Evolutionary conservation across 306 rosid species (phyloP).

Genomic region (Cucumis melo): DNA sequence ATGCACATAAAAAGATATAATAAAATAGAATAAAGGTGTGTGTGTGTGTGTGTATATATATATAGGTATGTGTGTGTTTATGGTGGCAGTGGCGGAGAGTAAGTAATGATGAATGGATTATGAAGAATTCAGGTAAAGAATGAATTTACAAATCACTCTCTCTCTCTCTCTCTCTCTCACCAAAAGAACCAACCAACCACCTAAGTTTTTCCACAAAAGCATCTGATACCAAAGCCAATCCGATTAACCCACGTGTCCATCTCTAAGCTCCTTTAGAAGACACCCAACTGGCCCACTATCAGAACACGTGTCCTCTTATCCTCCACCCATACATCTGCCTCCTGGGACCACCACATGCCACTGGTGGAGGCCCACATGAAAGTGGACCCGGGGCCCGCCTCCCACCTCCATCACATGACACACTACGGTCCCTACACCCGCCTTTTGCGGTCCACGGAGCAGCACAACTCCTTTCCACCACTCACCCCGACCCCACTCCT

Average conservation of each 20-base stretch:
- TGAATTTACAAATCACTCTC: slow-evolving; percentile 1
- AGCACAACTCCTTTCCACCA: background rate
- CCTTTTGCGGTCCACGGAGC: slow-evolving; percentile 19
- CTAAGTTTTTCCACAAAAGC: background rate
- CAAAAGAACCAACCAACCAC: background rate
- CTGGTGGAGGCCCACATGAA: background rate
- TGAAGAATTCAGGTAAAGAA: slow-evolving; percentile 3
- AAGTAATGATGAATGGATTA: background rate
- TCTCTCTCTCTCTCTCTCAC: background rate
- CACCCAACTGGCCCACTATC: background rate
- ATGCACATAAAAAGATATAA: background rate
- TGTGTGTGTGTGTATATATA: too few relatives aligned
- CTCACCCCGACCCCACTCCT: background rate
- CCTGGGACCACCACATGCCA: too few relatives aligned
- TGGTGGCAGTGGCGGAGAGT: background rate
- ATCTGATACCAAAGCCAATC: slow-evolving; percentile 1
- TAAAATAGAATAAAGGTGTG: background rate
- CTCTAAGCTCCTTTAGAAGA: background rate
- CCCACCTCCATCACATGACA: background rate
- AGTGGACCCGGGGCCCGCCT: background rate
- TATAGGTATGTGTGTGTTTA: background rate
- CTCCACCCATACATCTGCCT: too few relatives aligned
- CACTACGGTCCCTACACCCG: background rate
- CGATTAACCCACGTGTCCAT: background rate
- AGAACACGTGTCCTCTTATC: background rate